phyloP scores from a whole-genome alignment of 2,329 filamentous ascomycete genomes.

The Aspergillus niger region DNA sequence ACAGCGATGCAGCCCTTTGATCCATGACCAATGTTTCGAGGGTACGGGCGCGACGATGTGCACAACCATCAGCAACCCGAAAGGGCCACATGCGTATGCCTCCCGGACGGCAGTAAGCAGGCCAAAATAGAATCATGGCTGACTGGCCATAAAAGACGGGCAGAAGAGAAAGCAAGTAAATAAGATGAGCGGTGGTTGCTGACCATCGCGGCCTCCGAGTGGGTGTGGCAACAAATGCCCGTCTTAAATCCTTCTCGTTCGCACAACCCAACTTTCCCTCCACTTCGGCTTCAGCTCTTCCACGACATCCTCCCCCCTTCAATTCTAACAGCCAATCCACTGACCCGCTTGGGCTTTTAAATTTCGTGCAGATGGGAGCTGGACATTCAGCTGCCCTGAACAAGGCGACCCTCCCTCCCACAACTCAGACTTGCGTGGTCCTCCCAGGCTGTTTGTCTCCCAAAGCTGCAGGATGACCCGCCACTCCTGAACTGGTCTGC shows the following conservation, averaged over 20 bases:
- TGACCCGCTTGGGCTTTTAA: neutral
- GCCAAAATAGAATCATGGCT: neutral
- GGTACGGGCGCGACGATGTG: neutral
- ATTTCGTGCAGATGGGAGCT: neutral
- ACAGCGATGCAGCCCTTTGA: constrained; percentile 2
- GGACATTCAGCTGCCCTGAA: constrained; percentile 18
- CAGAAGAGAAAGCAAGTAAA: neutral
- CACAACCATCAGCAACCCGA: neutral
- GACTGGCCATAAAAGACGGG: neutral
- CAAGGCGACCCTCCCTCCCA: constrained; percentile 9
- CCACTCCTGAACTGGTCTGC: constrained; percentile 33
- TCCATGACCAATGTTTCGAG: neutral
- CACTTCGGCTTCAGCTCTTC: constrained; percentile 9
- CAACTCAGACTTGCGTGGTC: constrained; percentile 14
- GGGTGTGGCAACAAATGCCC: constrained; percentile 4
- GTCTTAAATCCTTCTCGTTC: constrained; percentile 9
- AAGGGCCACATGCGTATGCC: neutral
- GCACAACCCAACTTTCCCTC: constrained; percentile 2
- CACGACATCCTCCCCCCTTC: neutral
- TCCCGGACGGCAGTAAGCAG: neutral
- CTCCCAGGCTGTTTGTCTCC: constrained; percentile 28
- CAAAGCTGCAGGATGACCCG: constrained; percentile 31
- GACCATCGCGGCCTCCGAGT: neutral
- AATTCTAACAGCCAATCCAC: neutral
- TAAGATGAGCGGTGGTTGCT: neutral